Conservation (phyloP, 2,329 filamentous ascomycete genomes). For the Colletotrichum viniferum region DNA sequence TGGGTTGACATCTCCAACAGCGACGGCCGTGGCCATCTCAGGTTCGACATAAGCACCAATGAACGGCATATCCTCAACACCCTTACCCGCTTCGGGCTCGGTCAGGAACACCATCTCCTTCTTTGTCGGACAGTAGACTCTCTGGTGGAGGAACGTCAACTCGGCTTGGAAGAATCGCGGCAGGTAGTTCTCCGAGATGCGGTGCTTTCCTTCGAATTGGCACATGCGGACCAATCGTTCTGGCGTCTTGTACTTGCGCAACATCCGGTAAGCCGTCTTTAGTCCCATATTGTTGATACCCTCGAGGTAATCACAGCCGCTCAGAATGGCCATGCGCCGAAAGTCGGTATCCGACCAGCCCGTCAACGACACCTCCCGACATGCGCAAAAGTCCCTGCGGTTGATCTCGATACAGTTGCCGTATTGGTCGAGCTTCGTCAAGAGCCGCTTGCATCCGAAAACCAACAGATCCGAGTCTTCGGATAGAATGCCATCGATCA, state of each 20-base stretch:
- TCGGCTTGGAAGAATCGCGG: conserved; percentile 86
- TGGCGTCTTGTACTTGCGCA: conserved; percentile 87
- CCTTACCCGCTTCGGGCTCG: conserved; percentile 64
- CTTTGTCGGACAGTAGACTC: conserved; percentile 84
- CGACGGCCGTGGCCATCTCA: conserved; percentile 74
- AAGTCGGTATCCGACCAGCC: conserved; percentile 95
- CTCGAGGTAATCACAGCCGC: conserved; percentile 93
- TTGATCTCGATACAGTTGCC: conserved; percentile 93
- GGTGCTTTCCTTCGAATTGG: conserved; percentile 86
- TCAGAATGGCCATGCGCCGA: conserved; percentile 92
- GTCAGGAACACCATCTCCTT: conserved; percentile 78
- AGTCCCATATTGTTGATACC: conserved; percentile 85
- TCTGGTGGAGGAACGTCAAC: conserved; percentile 90
- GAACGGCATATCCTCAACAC: conserved; percentile 75
- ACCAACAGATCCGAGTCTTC: conserved; percentile 97
- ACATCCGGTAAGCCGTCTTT: conserved; percentile 89
- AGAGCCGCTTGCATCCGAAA: conserved; percentile 86
- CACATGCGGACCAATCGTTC: conserved; percentile 83
- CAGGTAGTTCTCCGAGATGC: conserved; percentile 81
- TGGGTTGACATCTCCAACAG: conserved; percentile 83
- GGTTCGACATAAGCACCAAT: conserved; percentile 78
- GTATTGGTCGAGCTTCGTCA: conserved; percentile 94
- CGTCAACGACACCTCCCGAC: conserved; percentile 84
- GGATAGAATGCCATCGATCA: conserved; percentile 87
- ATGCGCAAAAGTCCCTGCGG: conserved; percentile 85